Conservation (phyloP, 208 protist species). For the Angomonas desouzai region DNA sequence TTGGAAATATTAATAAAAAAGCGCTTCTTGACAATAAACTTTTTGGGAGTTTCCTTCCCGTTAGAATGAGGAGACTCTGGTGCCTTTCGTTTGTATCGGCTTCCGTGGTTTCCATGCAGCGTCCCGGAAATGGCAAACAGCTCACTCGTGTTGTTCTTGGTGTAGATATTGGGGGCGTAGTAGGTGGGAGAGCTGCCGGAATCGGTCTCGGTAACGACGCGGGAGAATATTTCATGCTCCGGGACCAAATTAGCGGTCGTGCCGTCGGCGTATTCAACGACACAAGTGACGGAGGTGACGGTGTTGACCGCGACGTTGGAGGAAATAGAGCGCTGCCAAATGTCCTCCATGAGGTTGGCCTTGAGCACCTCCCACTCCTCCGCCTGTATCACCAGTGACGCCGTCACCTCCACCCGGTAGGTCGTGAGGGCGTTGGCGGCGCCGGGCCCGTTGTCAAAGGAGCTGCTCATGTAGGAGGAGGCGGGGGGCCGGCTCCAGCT, state of each 20-base stretch:
- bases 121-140: conserved; percentile 5
- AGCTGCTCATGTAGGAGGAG: not conserved
- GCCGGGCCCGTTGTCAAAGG: not conserved
- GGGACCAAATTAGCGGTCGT: not conserved
- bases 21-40: conserved; percentile 60
- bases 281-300: conserved; percentile 53
- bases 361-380: conserved; percentile 66
- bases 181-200: conserved; percentile 11
- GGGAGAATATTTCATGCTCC: conserved; percentile 23
- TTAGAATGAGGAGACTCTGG: conserved; percentile 3
- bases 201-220: not conserved
- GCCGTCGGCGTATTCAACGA: conserved; percentile 39
- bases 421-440: not conserved
- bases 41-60: conserved; percentile 19
- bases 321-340: conserved; percentile 67
- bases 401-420: conserved; percentile 61
- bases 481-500: not conserved
- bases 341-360: conserved; percentile 51
- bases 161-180: conserved; percentile 13
- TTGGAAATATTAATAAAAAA: conserved; percentile 39
- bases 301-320: conserved; percentile 62
- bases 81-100: not conserved
- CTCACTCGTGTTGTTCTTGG: conserved; percentile 7
- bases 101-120: not conserved
- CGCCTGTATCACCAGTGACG: conserved; percentile 58